Evolutionary conservation across 1,284 basidiomycete species (phyloP), one percentile per base, ranked within the genome.

Genomic region (Rhodotorula glutinis): DNA sequence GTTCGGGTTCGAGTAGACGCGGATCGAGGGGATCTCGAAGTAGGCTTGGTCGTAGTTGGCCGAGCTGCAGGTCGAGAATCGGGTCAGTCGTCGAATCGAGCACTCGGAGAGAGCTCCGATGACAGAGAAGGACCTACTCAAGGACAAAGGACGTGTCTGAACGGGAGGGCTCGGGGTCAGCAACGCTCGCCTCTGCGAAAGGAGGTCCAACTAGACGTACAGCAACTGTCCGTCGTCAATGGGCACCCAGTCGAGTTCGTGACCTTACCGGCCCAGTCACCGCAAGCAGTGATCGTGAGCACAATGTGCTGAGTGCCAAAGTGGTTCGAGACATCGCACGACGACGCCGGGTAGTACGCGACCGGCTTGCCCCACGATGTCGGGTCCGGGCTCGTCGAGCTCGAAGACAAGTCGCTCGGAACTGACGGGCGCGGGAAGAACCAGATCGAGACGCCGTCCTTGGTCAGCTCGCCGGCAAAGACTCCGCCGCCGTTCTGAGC

Each of bases 401-500:
- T 68, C 46, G 53, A 55, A n/a, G 41, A 27, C 13, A 62, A 30
- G 47, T 73, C 66, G 10, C 63, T 33, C 4, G 72, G 72, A 27
- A 72, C 62, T 40, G 54, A 41, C 4, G 63, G 25, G 7, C 65
- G 70, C 60, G 62, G n/a, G 52, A 71, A 73, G 65, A 67, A 67
- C 72, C 71, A 73, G 51, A 73, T 72, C 43, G 63, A 65, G 57
- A 73, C 49, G 10, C 70, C 72, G n/a, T 61, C 57, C 23, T 27
- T 44, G 29, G 60, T 61, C 25, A 67, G 40, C 43, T 71, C 70
- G 17, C 70, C 66, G 10, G 63, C 72, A 49, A 56, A 73, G 19
- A 73, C 53, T 10, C 77, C 76, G 8, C 77, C 77, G n/a, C 76
- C 76, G 27, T 60, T 67, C 2, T 63, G 55, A 0, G 77, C 76